Evolutionary conservation across 306 rosid genomes (phyloP), one percentile per base, ranked within the genome.

Genomic region (Corylus americana): DNA sequence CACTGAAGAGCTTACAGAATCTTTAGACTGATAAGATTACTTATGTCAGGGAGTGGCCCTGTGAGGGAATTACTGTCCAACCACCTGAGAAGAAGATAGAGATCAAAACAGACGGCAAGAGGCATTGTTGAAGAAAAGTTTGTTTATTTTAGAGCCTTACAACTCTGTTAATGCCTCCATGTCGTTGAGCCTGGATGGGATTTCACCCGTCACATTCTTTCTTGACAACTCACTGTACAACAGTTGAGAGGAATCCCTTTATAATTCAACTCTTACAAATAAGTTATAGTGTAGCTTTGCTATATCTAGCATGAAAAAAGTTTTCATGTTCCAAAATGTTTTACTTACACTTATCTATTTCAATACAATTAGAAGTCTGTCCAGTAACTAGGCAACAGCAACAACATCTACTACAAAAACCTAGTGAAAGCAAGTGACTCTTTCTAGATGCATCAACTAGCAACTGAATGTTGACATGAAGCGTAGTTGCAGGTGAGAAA

Each of bases 21-120:
- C 89, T 89, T 91, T 87, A 95, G 80, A 80, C 85, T 89, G 76
- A 93, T 70, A 39, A 95, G 99, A 87, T 85, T 91, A 81, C 91
- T 89, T 80, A 93, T 79, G 91, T 93, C 99, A 69, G 99, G 98
- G 59, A 95, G 88, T 67, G 82, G 80, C 71, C 98, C 99, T 25
- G 87, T 85, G 54, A 95, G 88, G 79, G 83, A 80, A 83, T 95
- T 95, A 39, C 89, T 89, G 77, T 83, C 91, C 83, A 95, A 82
- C 99, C 98, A 89, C 90, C 99, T 93, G 85, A 79, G 78, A 72
- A 78, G 84, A 73, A 20, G 55, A 64, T 51, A 68, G 74, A 0
- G 7, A 4, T 61, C 51, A 48, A 58, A 63, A 74, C 6, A 78
- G 16, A 27, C 75, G 77, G 74, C 70, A 37, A 68, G 63, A 80